phyloP scores from a whole-genome alignment of 2,329 filamentous ascomycete genomes.

The Nannizziopsis barbatae region DNA sequence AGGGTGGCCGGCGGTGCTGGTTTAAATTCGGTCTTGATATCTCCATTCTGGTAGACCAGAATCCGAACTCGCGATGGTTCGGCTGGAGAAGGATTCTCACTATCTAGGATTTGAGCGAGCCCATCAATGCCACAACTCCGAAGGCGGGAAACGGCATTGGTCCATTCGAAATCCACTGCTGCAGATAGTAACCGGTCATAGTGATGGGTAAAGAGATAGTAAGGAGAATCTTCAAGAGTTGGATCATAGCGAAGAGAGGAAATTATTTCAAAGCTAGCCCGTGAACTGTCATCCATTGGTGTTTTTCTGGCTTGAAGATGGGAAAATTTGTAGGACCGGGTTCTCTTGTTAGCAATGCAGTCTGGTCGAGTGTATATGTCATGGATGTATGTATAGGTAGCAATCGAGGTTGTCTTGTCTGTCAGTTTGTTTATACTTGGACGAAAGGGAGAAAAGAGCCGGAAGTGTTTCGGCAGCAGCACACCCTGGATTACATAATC shows the following conservation, averaged over 20 bases:
- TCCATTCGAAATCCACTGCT: conserved; percentile 41
- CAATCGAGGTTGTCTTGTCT: too few relatives aligned
- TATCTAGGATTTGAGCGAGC: conserved; percentile 25
- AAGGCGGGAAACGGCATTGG: conserved; percentile 23
- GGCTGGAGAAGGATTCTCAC: conserved; percentile 23
- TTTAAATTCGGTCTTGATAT: conserved; percentile 25
- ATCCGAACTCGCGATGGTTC: conserved; percentile 32
- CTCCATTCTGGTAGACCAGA: conserved; percentile 23
- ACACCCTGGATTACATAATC: too few relatives aligned
- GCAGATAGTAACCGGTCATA: conserved; percentile 62
- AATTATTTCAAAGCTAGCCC: conserved; percentile 49
- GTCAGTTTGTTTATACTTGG: too few relatives aligned
- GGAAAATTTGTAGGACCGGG: not conserved
- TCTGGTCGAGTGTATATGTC: too few relatives aligned
- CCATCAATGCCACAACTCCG: conserved; percentile 18
- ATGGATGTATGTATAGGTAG: too few relatives aligned
- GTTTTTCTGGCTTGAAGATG: not conserved
- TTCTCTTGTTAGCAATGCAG: too few relatives aligned
- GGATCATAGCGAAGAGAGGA: conserved; percentile 63
- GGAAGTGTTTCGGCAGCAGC: too few relatives aligned
- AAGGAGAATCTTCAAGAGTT: conserved; percentile 46
- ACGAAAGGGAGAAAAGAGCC: too few relatives aligned
- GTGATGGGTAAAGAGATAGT: conserved; percentile 73
- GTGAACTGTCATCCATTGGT: not conserved
- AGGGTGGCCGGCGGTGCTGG: conserved; percentile 18